Percentiles rank a stretch among this genome's conserved stretches.
phyloP scores from a whole-genome alignment of 805 yeast genomes.

The Maudiozyma turicensis region DNA sequence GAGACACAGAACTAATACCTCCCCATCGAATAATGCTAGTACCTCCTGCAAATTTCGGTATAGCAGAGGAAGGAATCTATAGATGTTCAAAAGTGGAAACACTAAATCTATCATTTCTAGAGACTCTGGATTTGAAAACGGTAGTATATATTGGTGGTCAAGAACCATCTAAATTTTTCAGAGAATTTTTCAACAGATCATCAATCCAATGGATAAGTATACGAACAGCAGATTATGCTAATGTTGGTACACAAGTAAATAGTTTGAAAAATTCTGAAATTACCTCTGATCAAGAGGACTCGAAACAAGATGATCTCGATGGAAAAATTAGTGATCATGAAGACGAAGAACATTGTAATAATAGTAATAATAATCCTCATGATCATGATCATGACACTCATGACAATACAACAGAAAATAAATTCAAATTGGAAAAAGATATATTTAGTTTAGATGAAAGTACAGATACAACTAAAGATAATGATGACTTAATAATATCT shows the following conservation, averaged over 20 bases:
- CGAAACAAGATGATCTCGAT: neutral
- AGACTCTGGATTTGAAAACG: slow-evolving; percentile 58
- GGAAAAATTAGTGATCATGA: no score
- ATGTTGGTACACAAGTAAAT: slow-evolving; percentile 6
- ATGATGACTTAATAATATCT: neutral
- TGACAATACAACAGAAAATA: neutral
- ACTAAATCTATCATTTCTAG: slow-evolving; percentile 67
- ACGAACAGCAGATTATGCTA: slow-evolving; percentile 26
- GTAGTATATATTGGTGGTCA: slow-evolving; percentile 77
- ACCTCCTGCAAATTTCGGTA: slow-evolving; percentile 87
- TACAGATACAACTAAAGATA: neutral
- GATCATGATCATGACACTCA: neutral
- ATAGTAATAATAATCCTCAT: no score
- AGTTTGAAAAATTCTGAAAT: slow-evolving; percentile 11
- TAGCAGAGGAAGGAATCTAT: slow-evolving; percentile 80
- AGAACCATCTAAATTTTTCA: slow-evolving; percentile 64
- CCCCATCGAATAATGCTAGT: slow-evolving; percentile 50
- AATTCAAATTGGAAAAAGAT: neutral
- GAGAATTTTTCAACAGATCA: slow-evolving; percentile 51
- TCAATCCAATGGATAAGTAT: slow-evolving; percentile 38
- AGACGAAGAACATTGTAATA: no score
- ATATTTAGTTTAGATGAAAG: neutral
- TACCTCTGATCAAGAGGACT: neutral
- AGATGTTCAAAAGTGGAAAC: slow-evolving; percentile 74
- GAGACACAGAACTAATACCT: neutral